A percentile compares a stretch with the other conserved stretches of the same genome.
Evolutionary conservation across 2,329 filamentous ascomycete genomes (phyloP).

Genomic region (Beauveria bassiana): DNA sequence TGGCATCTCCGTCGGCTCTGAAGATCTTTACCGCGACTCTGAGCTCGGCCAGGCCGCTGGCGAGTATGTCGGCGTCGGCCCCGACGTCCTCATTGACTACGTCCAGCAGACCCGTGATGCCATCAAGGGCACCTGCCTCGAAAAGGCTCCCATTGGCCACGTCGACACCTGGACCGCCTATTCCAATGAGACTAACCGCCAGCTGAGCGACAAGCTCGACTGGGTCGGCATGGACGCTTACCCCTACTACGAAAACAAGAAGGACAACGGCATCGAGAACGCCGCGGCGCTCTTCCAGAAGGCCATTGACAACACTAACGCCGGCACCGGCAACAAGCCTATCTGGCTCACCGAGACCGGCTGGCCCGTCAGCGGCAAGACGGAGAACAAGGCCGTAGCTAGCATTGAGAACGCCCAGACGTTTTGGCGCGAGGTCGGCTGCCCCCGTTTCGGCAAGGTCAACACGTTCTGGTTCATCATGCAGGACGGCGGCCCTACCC

Average conservation of each 20-base stretch:
- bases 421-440: constrained; percentile 78
- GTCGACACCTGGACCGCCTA: constrained; percentile 85
- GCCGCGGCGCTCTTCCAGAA: constrained; percentile 60
- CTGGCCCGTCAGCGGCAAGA: constrained; percentile 68
- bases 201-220: constrained; percentile 62
- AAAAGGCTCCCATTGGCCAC: constrained; percentile 60
- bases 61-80: constrained; percentile 54
- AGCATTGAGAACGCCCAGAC: constrained; percentile 60
- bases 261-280: constrained; percentile 56
- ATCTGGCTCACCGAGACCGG: constrained; percentile 88
- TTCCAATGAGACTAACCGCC: constrained; percentile 63
- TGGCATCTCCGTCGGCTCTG: constrained; percentile 78
- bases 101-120: constrained; percentile 59
- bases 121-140: constrained; percentile 54
- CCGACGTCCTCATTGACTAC: constrained; percentile 57
- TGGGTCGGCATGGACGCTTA: constrained; percentile 82
- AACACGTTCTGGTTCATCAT: constrained; percentile 75
- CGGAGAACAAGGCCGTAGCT: constrained; percentile 54
- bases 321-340: constrained; percentile 55
- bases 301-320: constrained; percentile 53
- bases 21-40: constrained; percentile 78
- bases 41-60: constrained; percentile 58
- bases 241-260: constrained; percentile 71
- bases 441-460: constrained; percentile 55
- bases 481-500: constrained; percentile 53